Evolutionary conservation across 805 yeast genomes (phyloP).

Genomic region (Spathaspora girioi): DNA sequence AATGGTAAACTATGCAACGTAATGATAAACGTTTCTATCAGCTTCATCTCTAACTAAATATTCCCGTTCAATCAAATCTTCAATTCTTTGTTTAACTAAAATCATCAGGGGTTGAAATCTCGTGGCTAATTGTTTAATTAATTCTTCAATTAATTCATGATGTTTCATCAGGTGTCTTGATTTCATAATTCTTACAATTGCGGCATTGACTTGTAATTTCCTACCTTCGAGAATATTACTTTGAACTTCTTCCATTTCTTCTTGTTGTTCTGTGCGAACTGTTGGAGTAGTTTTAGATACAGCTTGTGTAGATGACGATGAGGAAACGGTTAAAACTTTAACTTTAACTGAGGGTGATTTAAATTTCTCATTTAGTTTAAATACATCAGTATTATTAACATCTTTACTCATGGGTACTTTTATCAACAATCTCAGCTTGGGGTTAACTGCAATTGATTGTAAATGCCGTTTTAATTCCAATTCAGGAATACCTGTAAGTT

Average conservation of each 20-base stretch:
- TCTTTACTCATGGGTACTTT: constrained; percentile 76
- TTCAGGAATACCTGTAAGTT: constrained; percentile 67
- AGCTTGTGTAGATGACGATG: constrained; percentile 13
- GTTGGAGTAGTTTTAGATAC: neutral
- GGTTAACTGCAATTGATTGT: constrained; percentile 81
- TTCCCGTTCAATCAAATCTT: constrained; percentile 74
- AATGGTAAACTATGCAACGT: constrained; percentile 47
- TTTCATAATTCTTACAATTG: constrained; percentile 85
- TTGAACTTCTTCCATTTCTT: constrained; percentile 51
- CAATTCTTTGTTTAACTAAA: constrained; percentile 68
- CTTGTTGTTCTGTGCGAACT: constrained; percentile 45
- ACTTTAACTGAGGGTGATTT: constrained; percentile 65
- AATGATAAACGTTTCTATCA: constrained; percentile 58
- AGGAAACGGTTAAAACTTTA: constrained; percentile 65
- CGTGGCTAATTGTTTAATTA: constrained; percentile 52
- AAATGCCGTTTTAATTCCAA: constrained; percentile 72
- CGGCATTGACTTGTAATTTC: constrained; percentile 72
- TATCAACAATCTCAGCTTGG: constrained; percentile 68
- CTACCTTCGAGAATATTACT: constrained; percentile 61
- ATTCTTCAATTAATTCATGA: constrained; percentile 64
- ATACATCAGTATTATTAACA: constrained; percentile 59
- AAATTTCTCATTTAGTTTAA: constrained; percentile 65
- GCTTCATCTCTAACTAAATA: constrained; percentile 70
- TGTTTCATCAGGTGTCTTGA: constrained; percentile 59
- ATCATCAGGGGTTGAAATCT: constrained; percentile 69